phyloP scores from a whole-genome alignment of 2,329 filamentous ascomycete genomes.

The Ambrosiella beaveri region DNA sequence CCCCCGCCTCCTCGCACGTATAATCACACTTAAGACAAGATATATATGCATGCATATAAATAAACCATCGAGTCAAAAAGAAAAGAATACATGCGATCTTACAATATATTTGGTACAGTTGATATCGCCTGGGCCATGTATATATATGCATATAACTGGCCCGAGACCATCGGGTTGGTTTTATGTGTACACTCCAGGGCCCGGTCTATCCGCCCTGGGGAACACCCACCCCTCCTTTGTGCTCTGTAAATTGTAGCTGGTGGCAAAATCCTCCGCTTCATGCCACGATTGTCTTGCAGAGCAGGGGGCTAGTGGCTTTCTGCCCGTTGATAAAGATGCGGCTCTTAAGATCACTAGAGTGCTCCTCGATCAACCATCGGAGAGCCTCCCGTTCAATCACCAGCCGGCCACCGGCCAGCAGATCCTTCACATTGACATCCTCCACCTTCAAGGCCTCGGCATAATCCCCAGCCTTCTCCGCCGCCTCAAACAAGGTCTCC shows the following conservation, averaged over 20 bases:
- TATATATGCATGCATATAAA: neutral
- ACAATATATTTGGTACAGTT: too few relatives aligned
- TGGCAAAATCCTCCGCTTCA: neutral
- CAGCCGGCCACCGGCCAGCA: constrained; percentile 68
- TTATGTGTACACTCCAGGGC: neutral
- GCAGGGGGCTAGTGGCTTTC: neutral
- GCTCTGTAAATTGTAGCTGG: neutral
- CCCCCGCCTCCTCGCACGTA: neutral
- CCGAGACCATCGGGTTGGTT: neutral
- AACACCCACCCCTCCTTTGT: neutral
- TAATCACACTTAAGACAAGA: neutral
- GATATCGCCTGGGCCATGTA: too few relatives aligned
- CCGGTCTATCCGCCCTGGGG: neutral
- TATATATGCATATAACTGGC: neutral
- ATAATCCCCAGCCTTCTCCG: constrained; percentile 46
- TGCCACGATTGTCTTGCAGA: constrained; percentile 5
- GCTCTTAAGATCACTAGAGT: constrained; percentile 45
- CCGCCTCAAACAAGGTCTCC: constrained; percentile 44
- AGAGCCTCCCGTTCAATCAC: constrained; percentile 75
- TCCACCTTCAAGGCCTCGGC: constrained; percentile 50
- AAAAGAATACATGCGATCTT: too few relatives aligned
- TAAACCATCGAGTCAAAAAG: neutral
- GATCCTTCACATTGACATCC: constrained; percentile 92
- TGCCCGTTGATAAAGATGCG: constrained; percentile 6
- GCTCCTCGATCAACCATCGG: constrained; percentile 52